These are phyloP conservation scores for Cryptosporidium viatorum DNA, from an alignment of 169 alveolate species.

Conservation along the genomic window DNA sequence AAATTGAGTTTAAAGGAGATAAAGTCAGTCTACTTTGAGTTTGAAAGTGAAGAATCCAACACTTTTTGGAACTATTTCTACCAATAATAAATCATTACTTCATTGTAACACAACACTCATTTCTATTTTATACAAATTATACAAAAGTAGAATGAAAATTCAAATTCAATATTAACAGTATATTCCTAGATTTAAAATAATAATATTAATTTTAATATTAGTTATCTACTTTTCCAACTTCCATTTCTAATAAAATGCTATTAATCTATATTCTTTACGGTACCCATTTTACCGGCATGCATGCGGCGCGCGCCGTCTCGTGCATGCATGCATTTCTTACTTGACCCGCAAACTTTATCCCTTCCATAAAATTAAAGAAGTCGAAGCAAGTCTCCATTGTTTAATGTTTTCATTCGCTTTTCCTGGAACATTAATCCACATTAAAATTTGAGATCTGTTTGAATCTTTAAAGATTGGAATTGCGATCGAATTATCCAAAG, in stretches of 20 bases:
- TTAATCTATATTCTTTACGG: no score
- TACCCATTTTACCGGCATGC: conserved; percentile 1
- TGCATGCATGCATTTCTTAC: background rate
- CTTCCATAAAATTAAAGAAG: conserved; percentile 39
- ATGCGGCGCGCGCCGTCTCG: background rate
- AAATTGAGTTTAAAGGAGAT: background rate
- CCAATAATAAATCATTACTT: background rate
- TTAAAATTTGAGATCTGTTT: conserved; percentile 10
- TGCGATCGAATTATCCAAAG: conserved; percentile 23
- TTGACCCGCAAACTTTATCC: background rate
- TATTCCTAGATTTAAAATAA: no score
- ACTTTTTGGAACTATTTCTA: conserved; percentile 50
- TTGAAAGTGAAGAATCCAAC: conserved; percentile 22
- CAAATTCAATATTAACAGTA: background rate
- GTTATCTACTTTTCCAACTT: no score
- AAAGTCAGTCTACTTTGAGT: conserved; percentile 19
- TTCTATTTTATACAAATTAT: background rate
- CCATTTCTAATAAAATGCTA: no score
- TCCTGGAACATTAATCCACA: conserved; percentile 56
- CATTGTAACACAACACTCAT: background rate
- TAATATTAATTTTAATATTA: no score
- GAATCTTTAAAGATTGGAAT: conserved; percentile 43
- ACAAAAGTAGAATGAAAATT: background rate
- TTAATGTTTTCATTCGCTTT: conserved; percentile 13
- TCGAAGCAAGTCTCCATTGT: conserved; percentile 56